Percentiles rank a stretch among this genome's conserved stretches.
phyloP scores from a whole-genome alignment of 225 moss, liverwort and hornwort species.

The Pseudisothecium myosuroides region DNA sequence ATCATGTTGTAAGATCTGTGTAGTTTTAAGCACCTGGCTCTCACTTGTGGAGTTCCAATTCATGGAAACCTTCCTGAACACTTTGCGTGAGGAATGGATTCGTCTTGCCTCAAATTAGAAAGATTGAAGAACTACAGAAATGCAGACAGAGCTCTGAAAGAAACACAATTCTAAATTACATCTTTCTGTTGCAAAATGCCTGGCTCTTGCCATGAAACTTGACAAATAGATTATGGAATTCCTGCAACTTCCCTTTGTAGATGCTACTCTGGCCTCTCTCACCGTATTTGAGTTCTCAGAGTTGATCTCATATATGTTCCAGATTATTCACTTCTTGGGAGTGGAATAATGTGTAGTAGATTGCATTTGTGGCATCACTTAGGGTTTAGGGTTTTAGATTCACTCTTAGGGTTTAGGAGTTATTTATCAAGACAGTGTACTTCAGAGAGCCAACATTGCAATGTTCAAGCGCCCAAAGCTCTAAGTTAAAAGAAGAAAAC shows the following conservation, averaged over 20 bases:
- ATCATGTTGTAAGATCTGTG: too few species aligned
- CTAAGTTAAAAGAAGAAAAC: too few species aligned
- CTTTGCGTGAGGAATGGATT: neutral
- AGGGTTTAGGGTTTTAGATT: neutral
- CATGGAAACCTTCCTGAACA: neutral
- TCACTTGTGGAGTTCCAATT: neutral
- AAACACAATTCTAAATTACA: neutral
- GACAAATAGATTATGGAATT: neutral
- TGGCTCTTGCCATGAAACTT: slow-evolving; percentile 10
- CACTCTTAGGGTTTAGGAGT: neutral
- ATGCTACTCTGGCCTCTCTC: slow-evolving; percentile 29
- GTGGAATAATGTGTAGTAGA: too few species aligned
- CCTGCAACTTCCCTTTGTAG: slow-evolving; percentile 13
- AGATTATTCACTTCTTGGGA: neutral
- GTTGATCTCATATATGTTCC: neutral
- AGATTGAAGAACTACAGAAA: slow-evolving; percentile 25
- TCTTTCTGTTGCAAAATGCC: slow-evolving; percentile 19
- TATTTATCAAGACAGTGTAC: too few species aligned
- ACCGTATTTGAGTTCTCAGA: neutral
- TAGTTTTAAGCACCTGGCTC: neutral
- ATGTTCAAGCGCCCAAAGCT: neutral
- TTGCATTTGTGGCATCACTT: neutral
- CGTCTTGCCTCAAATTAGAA: slow-evolving; percentile 19
- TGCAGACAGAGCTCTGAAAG: slow-evolving; percentile 33
- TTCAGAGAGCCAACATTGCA: neutral